Evolutionary conservation across 352 stramenopile species (phyloP).

Genomic region (Phytophthora quininea): DNA sequence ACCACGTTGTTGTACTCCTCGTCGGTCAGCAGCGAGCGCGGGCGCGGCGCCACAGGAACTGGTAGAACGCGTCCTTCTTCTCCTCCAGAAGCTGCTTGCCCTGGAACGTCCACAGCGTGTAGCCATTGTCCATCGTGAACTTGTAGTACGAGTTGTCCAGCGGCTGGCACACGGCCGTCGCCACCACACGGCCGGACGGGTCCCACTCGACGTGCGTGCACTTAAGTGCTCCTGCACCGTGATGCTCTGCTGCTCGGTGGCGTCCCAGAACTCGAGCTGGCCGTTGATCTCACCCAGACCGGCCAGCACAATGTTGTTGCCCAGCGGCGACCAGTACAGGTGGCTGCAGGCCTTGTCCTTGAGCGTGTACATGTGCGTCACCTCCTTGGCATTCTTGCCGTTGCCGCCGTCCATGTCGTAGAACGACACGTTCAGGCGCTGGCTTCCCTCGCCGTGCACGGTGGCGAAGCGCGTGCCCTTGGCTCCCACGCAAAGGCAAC

Average conservation of each 20-base stretch:
- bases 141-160: slow-evolving; percentile 96
- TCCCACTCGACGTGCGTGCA: slow-evolving; percentile 98
- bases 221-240: slow-evolving; percentile 97
- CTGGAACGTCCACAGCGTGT: slow-evolving; percentile 98
- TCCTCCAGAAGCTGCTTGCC: slow-evolving; percentile 94
- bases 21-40: slow-evolving; percentile 93
- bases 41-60: slow-evolving; percentile 91
- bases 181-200: slow-evolving; percentile 95
- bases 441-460: slow-evolving; percentile 94
- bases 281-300: slow-evolving; percentile 95
- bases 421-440: slow-evolving; percentile 95
- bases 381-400: slow-evolving; percentile 75
- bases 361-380: slow-evolving; percentile 95
- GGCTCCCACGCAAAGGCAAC: slow-evolving; percentile 97
- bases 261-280: slow-evolving; percentile 98
- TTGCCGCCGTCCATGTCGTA: slow-evolving; percentile 92
- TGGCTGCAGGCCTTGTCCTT: slow-evolving; percentile 95
- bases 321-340: slow-evolving; percentile 96
- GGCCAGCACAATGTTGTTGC: slow-evolving; percentile 94
- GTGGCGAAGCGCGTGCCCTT: slow-evolving; percentile 96
- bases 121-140: slow-evolving; percentile 99
- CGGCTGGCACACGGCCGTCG: slow-evolving; percentile 95
- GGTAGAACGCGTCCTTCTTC: slow-evolving; percentile 98
- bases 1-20: slow-evolving; percentile 94
- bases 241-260: slow-evolving; percentile 94